Conservation (phyloP, 768 basidiomycete genomes). For the Asterophora lycoperdoides region DNA sequence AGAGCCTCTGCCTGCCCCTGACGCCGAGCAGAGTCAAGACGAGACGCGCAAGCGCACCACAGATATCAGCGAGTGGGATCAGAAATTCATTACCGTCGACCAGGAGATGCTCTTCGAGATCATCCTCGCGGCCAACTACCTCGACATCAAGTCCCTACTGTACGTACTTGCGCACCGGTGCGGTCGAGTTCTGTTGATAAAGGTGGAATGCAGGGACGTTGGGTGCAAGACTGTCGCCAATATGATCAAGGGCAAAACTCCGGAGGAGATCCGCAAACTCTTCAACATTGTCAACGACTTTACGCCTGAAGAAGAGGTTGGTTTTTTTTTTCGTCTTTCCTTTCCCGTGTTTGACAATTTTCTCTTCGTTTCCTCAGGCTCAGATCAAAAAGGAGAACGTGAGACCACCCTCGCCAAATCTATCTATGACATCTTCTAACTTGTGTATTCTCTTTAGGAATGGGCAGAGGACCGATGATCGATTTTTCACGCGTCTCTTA, state of each 20-base stretch:
- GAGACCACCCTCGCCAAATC: slow-evolving; percentile 28
- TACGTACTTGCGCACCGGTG: slow-evolving; percentile 36
- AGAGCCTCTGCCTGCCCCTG: slow-evolving; percentile 89
- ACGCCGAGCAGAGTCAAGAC: slow-evolving; percentile 78
- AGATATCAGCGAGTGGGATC: slow-evolving; percentile 98
- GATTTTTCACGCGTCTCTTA: slow-evolving; percentile 7
- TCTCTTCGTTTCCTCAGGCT: slow-evolving; percentile 44
- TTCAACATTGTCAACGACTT: slow-evolving; percentile 99
- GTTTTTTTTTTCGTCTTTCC: slow-evolving; percentile 17
- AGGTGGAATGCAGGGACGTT: slow-evolving; percentile 63
- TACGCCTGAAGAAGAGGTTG: slow-evolving; percentile 97
- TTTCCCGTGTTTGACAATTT: slow-evolving; percentile 9
- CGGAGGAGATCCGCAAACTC: slow-evolving; percentile 97
- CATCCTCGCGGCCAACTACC: slow-evolving; percentile 98
- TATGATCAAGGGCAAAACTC: slow-evolving; percentile 99
- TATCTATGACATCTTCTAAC: slow-evolving; percentile 15
- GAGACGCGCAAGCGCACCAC: slow-evolving; percentile 98
- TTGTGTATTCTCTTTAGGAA: slow-evolving; percentile 50
- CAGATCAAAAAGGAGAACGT: slow-evolving; percentile 99
- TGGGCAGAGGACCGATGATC: slow-evolving; percentile 88
- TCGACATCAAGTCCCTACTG: slow-evolving; percentile 98
- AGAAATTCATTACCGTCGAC: slow-evolving; percentile 97
- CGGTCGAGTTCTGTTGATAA: neutral
- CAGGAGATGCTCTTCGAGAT: slow-evolving; percentile 99
- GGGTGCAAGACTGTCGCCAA: slow-evolving; percentile 99